phyloP scores from a whole-genome alignment of 2,329 filamentous ascomycete genomes.

The Emergomyces pasteurianus region DNA sequence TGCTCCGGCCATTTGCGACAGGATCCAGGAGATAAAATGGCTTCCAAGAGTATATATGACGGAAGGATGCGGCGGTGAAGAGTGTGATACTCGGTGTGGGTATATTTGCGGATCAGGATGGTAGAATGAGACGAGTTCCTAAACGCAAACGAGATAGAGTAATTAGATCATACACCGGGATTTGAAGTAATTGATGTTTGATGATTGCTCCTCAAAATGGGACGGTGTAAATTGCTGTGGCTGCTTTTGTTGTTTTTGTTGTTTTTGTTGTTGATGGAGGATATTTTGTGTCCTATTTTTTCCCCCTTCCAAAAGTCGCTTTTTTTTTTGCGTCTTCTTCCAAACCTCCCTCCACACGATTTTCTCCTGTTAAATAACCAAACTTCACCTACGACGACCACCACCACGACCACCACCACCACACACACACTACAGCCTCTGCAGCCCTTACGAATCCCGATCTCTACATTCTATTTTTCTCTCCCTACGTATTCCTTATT shows the following conservation, averaged over 20 bases:
- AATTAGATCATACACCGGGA: too few species aligned
- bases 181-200: too few species aligned
- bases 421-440: too few species aligned
- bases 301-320: neutral
- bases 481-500: neutral
- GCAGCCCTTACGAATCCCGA: neutral
- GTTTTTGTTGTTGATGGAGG: neutral
- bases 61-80: neutral
- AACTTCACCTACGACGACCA: too few species aligned
- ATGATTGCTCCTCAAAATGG: too few species aligned
- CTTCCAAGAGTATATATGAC: neutral
- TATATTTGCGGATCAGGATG: too few species aligned
- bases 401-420: too few species aligned
- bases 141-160: too few species aligned
- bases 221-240: neutral
- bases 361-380: neutral
- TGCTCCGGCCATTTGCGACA: neutral
- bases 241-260: too few species aligned
- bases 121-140: too few species aligned
- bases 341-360: neutral
- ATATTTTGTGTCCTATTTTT: neutral
- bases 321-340: neutral
- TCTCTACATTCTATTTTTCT: neutral
- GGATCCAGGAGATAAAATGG: neutral
- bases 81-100: neutral